These are phyloP conservation scores for Kwoniella dendrophila DNA, from an alignment of 768 basidiomycete species.

Conservation along the genomic window DNA sequence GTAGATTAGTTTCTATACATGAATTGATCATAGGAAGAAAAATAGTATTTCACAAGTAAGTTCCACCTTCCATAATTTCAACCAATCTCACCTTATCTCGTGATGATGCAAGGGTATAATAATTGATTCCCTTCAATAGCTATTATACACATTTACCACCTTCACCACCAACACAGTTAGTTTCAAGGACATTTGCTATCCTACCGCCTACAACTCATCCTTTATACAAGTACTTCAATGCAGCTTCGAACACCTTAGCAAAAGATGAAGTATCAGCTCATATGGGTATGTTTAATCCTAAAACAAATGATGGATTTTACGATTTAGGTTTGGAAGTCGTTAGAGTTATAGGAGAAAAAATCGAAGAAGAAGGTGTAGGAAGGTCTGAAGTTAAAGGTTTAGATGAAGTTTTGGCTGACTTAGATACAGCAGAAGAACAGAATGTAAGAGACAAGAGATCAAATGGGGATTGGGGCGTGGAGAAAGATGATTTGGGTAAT, in stretches of 20 bases:
- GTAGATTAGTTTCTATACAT: conserved; percentile 67
- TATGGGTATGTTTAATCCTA: conserved; percentile 80
- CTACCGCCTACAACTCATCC: conserved; percentile 62
- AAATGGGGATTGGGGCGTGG: conserved; percentile 22
- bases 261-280: conserved; percentile 81
- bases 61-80: background rate
- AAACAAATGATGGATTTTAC: conserved; percentile 87
- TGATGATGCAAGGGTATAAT: background rate
- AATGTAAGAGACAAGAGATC: conserved; percentile 6
- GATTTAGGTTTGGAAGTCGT: conserved; percentile 73
- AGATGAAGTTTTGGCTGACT: conserved; percentile 9
- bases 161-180: conserved; percentile 63
- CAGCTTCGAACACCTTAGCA: conserved; percentile 69
- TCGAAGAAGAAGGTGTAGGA: conserved; percentile 47
- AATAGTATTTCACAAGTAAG: conserved; percentile 48
- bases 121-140: conserved; percentile 57
- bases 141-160: conserved; percentile 80
- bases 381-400: background rate
- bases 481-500: conserved; percentile 31
- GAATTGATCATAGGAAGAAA: conserved; percentile 63
- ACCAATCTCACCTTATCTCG: background rate
- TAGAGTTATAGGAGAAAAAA: conserved; percentile 53
- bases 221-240: conserved; percentile 62
- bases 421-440: conserved; percentile 4
- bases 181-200: conserved; percentile 74